Percentiles rank a stretch among this genome's conserved stretches.
These are phyloP conservation scores for Trichoderma gracile DNA, from an alignment of 2,329 filamentous ascomycete genomes.

Conservation along the genomic window DNA sequence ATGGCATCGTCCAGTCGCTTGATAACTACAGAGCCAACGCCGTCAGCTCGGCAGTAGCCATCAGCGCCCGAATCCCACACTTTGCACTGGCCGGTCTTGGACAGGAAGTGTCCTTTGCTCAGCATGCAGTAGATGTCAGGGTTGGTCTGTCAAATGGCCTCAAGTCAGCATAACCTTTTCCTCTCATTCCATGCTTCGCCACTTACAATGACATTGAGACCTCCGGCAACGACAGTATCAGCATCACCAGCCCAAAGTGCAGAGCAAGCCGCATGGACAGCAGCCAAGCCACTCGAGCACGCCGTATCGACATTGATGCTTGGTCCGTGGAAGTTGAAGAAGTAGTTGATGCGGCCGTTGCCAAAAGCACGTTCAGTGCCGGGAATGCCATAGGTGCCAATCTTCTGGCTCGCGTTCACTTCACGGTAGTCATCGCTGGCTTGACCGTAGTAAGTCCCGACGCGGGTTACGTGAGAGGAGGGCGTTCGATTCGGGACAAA, in stretches of 20 bases:
- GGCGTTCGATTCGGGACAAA: slow-evolving; percentile 24
- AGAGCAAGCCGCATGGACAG: slow-evolving; percentile 50
- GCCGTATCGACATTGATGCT: slow-evolving; percentile 74
- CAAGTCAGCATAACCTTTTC: neutral
- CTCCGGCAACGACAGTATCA: slow-evolving; percentile 78
- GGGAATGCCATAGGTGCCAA: slow-evolving; percentile 58
- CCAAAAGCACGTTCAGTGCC: slow-evolving; percentile 53
- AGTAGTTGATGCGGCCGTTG: slow-evolving; percentile 70
- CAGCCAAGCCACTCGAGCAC: slow-evolving; percentile 72
- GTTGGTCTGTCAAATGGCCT: neutral
- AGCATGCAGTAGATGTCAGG: slow-evolving; percentile 61
- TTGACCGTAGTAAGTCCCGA: slow-evolving; percentile 75
- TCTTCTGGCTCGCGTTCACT: slow-evolving; percentile 70
- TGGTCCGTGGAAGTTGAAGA: slow-evolving; percentile 74
- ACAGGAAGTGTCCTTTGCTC: slow-evolving; percentile 75
- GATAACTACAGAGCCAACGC: slow-evolving; percentile 70
- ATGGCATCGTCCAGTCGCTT: slow-evolving; percentile 80
- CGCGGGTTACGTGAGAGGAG: slow-evolving; percentile 56
- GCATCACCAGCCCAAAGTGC: slow-evolving; percentile 64
- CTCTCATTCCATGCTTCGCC: accelerated
- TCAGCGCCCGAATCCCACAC: slow-evolving; percentile 80
- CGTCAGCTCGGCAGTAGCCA: slow-evolving; percentile 80
- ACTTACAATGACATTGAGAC: slow-evolving; percentile 59
- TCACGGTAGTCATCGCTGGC: slow-evolving; percentile 79
- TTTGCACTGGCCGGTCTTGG: slow-evolving; percentile 56